Conservation (phyloP, 2,329 filamentous ascomycete genomes). For the Cryphonectria nitschkei region DNA sequence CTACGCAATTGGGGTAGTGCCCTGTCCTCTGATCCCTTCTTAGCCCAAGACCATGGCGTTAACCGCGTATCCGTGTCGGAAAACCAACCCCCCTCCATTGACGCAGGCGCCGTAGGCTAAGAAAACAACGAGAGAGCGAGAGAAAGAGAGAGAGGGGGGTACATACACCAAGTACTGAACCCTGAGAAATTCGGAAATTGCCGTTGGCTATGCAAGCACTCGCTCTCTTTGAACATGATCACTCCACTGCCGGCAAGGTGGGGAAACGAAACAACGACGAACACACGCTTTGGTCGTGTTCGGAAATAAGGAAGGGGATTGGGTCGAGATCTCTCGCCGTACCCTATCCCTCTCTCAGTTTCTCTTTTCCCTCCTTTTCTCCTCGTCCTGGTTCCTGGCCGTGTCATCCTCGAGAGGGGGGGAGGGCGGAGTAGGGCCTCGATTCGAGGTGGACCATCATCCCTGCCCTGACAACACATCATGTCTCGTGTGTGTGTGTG, state of each 20-base stretch:
- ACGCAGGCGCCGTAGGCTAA: not conserved
- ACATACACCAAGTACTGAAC: not conserved
- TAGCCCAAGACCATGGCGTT: too few relatives aligned
- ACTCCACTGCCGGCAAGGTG: slow-evolving; percentile 3
- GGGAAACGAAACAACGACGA: not conserved
- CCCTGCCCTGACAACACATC: not conserved
- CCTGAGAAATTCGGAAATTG: slow-evolving; percentile 7
- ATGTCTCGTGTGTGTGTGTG: not conserved
- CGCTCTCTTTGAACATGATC: not conserved
- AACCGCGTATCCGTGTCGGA: too few relatives aligned
- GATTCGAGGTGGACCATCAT: slow-evolving; percentile 2
- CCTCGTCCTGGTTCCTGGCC: not conserved
- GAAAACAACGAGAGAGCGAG: not conserved
- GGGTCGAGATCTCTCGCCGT: not conserved
- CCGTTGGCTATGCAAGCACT: slow-evolving; percentile 6
- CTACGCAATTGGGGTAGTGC: not conserved
- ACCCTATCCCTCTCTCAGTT: not conserved
- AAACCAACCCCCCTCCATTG: not conserved
- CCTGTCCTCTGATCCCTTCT: not conserved
- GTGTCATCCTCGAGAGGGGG: not conserved
- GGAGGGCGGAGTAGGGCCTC: too few relatives aligned
- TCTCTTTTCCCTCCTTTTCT: not conserved
- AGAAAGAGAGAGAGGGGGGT: not conserved
- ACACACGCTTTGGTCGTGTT: not conserved
- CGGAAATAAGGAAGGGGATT: not conserved